Conservation (phyloP, 2,329 filamentous ascomycete species). For the Talaromyces sp. region DNA sequence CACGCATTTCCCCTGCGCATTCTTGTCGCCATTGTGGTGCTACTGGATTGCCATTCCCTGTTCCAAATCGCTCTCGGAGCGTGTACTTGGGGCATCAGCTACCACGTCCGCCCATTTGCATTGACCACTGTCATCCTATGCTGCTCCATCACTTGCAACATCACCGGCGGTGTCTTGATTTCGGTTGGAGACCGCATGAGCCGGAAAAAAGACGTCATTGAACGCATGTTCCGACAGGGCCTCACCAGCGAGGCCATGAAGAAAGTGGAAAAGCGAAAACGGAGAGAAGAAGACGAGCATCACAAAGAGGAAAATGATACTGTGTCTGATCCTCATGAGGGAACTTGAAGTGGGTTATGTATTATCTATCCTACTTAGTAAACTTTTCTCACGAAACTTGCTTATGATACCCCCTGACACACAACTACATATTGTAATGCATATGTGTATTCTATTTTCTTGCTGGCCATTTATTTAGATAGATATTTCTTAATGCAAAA, state of each 20-base stretch:
- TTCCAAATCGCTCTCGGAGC: constrained; percentile 75
- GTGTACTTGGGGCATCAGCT: constrained; percentile 72
- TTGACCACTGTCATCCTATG: constrained; percentile 76
- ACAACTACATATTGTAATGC: not conserved
- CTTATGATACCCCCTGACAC: not conserved
- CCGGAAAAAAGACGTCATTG: constrained; percentile 78
- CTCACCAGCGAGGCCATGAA: constrained; percentile 62
- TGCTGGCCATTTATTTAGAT: not conserved
- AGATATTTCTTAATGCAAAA: not conserved
- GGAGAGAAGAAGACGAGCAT: constrained; percentile 25
- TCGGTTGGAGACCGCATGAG: constrained; percentile 69
- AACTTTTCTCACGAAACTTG: not conserved
- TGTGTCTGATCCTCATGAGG: not conserved
- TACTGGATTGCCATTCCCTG: constrained; percentile 72
- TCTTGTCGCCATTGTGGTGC: constrained; percentile 69
- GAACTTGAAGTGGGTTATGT: not conserved
- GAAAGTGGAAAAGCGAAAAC: constrained; percentile 47
- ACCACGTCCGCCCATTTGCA: constrained; percentile 61
- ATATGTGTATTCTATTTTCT: not conserved
- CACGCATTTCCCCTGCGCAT: constrained; percentile 69
- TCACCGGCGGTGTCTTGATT: constrained; percentile 70
- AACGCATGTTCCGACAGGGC: constrained; percentile 69
- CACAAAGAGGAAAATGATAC: not conserved
- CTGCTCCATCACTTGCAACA: constrained; percentile 71
- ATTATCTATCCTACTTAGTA: too few species aligned